Evolutionary conservation across 2,329 filamentous ascomycete genomes (phyloP), one percentile per base, ranked within the genome.

Genomic region (Penicillium olsonii): DNA sequence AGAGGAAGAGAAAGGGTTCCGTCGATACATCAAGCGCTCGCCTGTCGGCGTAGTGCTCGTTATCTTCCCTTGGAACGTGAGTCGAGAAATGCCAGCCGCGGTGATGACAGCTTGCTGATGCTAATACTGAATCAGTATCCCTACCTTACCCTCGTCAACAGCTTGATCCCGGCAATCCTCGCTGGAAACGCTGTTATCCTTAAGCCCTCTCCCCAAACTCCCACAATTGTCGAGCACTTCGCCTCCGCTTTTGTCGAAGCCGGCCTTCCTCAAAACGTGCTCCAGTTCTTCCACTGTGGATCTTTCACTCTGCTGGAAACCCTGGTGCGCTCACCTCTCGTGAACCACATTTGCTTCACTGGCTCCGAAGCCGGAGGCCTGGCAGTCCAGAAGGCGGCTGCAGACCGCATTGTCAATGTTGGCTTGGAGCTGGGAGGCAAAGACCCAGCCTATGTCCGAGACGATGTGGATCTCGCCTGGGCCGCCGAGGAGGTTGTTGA

Each of bases 51-150:
- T 91, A 10, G 88, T 94, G 14, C 79, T 97, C 51, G 81, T 96
- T 57, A 84, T 97, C 53, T 96, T 96, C 73, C 88, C 92, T 0
- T 97, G 92, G 92, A 97, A 97, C 75, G 91, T 94, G 74, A 75
- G 90, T 79, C 4, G 4, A 20, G 38, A 26, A 15, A 20, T 17
- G 37, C 5, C 12, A 19, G n/a, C 20, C 7, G 19, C 15, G 10
- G 34, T 19, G n/a, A 33, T 11, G 14, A 12, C 19, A 50, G 34
- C 12, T 17, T 11, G 5, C 37, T 50, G 20, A 45, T 31, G 29
- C 9, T 17, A 9, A 19, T 18, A 17, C 31, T n/a, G 41, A n/a
- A 20, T n/a, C 45, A 95, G 90, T 97, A 97, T 67, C 92, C 92
- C 19, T 97, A 96, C 71, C 78, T 97, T 41, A 95, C 92, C 59